These are phyloP conservation scores for Thuja plicata DNA, from an alignment of 83 land plant genomes.

Conservation along the genomic window DNA sequence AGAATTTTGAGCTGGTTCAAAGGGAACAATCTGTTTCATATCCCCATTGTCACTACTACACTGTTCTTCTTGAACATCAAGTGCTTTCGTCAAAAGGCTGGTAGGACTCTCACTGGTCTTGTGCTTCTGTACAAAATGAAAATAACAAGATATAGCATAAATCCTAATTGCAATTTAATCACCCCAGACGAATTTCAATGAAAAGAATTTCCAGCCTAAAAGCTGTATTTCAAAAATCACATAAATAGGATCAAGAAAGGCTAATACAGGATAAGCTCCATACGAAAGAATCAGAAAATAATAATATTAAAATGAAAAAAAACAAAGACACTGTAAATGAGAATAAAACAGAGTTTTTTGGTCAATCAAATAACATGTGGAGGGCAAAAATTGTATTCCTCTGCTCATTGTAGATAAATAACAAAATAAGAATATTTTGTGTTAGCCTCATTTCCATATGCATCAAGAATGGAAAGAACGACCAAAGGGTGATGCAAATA, in stretches of 20 bases:
- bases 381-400: neutral
- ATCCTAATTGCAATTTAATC: neutral
- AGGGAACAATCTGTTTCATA: slow-evolving; percentile 13
- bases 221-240: neutral
- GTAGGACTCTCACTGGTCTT: neutral
- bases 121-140: neutral
- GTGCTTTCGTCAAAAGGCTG: neutral
- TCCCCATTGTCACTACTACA: slow-evolving; percentile 1
- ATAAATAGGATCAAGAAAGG: neutral
- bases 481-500: no score
- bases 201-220: neutral
- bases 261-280: neutral
- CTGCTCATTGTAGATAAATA: neutral
- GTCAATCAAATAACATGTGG: neutral
- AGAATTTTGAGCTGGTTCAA: slow-evolving; percentile 4
- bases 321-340: neutral
- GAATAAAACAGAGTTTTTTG: neutral
- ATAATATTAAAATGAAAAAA: neutral
- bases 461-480: no score
- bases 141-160: neutral
- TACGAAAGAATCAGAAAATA: neutral
- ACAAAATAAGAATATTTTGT: neutral
- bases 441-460: neutral
- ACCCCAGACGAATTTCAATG: neutral
- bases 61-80: neutral